These are phyloP conservation scores for Ascosphaera pollenicola DNA, from an alignment of 2,329 filamentous ascomycete genomes.

Conservation along the genomic window DNA sequence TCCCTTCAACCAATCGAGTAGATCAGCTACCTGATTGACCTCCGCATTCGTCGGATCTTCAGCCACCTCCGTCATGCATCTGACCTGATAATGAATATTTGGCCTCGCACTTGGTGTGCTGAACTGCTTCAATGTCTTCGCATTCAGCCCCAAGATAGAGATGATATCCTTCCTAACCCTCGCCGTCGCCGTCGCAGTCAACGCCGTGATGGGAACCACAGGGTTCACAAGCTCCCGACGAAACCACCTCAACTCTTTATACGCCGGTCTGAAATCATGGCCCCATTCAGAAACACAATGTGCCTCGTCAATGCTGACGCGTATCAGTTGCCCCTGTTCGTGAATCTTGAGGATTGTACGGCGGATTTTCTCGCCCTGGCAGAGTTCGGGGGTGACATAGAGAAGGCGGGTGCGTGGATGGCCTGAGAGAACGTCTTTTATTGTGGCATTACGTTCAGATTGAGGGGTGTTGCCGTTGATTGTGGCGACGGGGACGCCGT, in stretches of 20 bases:
- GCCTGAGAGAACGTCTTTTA: constrained; percentile 65
- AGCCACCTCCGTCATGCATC: constrained; percentile 15
- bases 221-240: constrained; percentile 41
- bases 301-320: constrained; percentile 80
- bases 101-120: constrained; percentile 63
- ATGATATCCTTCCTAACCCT: constrained; percentile 70
- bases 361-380: constrained; percentile 56
- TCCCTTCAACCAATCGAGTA: constrained; percentile 53
- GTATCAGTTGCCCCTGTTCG: constrained; percentile 60
- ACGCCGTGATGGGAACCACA: constrained; percentile 71
- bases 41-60: constrained; percentile 12
- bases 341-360: constrained; percentile 51
- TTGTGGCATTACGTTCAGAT: constrained; percentile 42
- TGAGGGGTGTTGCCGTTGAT: constrained; percentile 64
- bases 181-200: constrained; percentile 75
- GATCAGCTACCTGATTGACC: constrained; percentile 53
- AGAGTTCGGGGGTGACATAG: constrained; percentile 86
- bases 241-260: constrained; percentile 74
- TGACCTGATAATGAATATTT: constrained; percentile 79
- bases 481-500: constrained; percentile 59
- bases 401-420: constrained; percentile 66
- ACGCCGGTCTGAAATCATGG: constrained; percentile 87
- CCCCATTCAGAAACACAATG: constrained; percentile 98
- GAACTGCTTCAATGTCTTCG: constrained; percentile 37
- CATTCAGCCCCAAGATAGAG: constrained; percentile 45